Evolutionary conservation across 192 early-diverging fungal genomes (phyloP).

Genomic region (Entomortierella lignicola): DNA sequence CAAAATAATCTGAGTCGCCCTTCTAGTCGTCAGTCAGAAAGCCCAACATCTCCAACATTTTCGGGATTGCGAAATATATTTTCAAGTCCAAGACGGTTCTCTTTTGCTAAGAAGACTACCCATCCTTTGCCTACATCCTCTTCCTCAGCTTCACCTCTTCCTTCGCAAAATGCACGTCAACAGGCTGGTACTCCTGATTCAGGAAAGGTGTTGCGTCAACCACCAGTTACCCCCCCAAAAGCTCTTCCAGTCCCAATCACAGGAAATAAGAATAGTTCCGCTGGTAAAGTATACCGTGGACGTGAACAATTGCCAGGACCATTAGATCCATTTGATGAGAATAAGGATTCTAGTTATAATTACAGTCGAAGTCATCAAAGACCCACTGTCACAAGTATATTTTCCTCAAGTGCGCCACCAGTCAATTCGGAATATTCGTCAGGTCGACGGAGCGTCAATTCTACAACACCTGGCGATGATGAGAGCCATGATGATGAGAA

Average conservation of each 20-base stretch:
- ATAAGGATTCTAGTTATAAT: background rate
- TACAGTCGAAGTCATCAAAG: conserved; percentile 22
- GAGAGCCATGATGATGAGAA: conserved; percentile 13
- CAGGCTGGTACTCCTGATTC: conserved; percentile 27
- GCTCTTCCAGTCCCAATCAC: conserved; percentile 28
- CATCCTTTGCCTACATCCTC: conserved; percentile 39
- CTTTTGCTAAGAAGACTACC: conserved; percentile 30
- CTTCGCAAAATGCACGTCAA: background rate
- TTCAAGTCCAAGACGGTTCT: conserved; percentile 27
- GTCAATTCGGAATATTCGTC: conserved; percentile 10
- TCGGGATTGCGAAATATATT: conserved; percentile 34
- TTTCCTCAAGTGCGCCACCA: conserved; percentile 41
- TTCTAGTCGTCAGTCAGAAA: conserved; percentile 38
- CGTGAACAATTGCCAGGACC: conserved; percentile 23
- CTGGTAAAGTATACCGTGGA: conserved; percentile 22
- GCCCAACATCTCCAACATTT: conserved; percentile 24
- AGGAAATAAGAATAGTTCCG: conserved; percentile 12
- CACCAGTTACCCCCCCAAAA: conserved; percentile 19
- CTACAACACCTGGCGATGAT: background rate
- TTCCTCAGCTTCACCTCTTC: background rate
- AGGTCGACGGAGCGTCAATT: conserved; percentile 4
- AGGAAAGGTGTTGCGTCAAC: conserved; percentile 15
- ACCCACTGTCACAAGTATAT: conserved; percentile 23
- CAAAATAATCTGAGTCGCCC: conserved; percentile 14
- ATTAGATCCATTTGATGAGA: conserved; percentile 19